Conservation (phyloP, 2,329 filamentous ascomycete species). For the Fusarium globosum region DNA sequence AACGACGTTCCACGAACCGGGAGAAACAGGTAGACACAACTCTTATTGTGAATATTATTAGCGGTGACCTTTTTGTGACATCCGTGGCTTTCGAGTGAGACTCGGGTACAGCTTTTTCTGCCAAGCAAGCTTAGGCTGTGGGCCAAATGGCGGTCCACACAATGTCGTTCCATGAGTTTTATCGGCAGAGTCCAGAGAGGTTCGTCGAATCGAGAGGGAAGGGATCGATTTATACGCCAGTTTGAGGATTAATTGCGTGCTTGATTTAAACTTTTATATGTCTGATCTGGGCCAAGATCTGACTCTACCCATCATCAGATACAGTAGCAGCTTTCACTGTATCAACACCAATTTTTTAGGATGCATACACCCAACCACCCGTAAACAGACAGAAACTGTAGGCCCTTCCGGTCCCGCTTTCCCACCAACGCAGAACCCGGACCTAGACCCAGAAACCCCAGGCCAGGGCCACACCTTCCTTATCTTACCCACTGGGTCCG, state of each 20-base stretch:
- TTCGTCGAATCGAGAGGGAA: neutral
- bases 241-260: neutral
- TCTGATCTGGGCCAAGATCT: neutral
- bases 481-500: conserved; percentile 18
- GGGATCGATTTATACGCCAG: neutral
- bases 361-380: conserved; percentile 9
- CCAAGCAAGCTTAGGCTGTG: conserved; percentile 24
- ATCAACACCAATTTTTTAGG: conserved; percentile 20
- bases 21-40: neutral
- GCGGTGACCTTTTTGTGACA: conserved; percentile 19
- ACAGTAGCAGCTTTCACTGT: neutral
- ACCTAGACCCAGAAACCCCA: neutral
- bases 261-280: neutral
- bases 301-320: neutral
- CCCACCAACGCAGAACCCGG: conserved; percentile 17
- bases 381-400: neutral
- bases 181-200: neutral
- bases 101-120: conserved; percentile 6
- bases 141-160: conserved; percentile 33
- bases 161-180: conserved; percentile 31
- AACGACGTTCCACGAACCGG: neutral
- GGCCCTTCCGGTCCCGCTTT: conserved; percentile 42
- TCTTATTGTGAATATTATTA: neutral
- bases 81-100: conserved; percentile 11
- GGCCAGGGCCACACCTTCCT: conserved; percentile 18